Base-by-base conservation (phyloP, 495 filamentous ascomycete genomes). In the Filosporella fistucella region DNA sequence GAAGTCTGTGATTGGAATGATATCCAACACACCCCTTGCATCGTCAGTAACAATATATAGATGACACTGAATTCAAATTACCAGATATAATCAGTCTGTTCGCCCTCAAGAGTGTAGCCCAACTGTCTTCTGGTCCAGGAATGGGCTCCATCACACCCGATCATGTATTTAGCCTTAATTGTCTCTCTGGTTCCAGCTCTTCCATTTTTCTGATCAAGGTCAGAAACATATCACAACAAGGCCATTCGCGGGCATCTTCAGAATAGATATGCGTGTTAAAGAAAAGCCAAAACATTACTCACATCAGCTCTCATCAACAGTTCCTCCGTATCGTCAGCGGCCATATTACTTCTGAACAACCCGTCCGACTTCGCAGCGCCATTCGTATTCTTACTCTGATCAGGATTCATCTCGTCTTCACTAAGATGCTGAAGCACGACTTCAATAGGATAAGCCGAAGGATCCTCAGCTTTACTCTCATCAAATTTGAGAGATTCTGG, bases 131-230 rank as follows among this genome's bases (percentile, higher is more conserved):
- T 65, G 4, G 80, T 76, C 65, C 74, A 78, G 10, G 76, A 78
- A 49, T 79, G 81, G 2, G 82, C 82, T 0, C 82, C 82, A 60
- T 88, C 84, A 23, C 77, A 81, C 2, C 83, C 84, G 3, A 86
- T 70, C 45, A 88, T 63, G 55, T 84, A 88, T 52, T 81, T 85
- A 4, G 81, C 74, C 24, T 58, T 69, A 6, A 85, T 61, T 3
- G 51, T 65, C 54, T 80, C 61, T 12, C 56, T 57, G 11, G 48
- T 2, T 58, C 62, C 45, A 63, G 55, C 37, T 62, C 62, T 12
- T 42, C 51, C 23, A 56, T 57, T 13, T 63, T 61, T 23, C n/a
- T n/a, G n/a, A n/a, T n/a, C n/a, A n/a, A n/a, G n/a, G n/a, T n/a
- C n/a, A n/a, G n/a, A n/a, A n/a, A n/a, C n/a, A n/a, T n/a, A n/a